Conservation (phyloP, 805 yeast genomes). For the Myxozyma udenii region DNA sequence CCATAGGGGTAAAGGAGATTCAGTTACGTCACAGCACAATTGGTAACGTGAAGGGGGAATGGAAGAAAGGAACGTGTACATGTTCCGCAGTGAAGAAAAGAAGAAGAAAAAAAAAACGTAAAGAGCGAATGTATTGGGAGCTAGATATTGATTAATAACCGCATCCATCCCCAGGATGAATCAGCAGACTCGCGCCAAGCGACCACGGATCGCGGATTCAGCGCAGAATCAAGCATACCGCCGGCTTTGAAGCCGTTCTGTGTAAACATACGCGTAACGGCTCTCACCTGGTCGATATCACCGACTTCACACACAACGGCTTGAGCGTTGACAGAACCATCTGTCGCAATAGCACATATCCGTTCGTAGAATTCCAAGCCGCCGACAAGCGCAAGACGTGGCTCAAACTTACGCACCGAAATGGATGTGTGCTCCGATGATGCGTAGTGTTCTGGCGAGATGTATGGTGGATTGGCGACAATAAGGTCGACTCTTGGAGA, state of each 20-base stretch:
- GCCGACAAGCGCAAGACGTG: slow-evolving; percentile 75
- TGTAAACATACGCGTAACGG: slow-evolving; percentile 35
- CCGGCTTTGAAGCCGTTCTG: slow-evolving; percentile 51
- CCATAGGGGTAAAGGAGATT: slow-evolving; percentile 13
- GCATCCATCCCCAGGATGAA: slow-evolving; percentile 19
- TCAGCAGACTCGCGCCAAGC: slow-evolving; percentile 13
- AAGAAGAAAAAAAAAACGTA: no score
- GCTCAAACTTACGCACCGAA: slow-evolving; percentile 74
- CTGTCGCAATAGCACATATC: slow-evolving; percentile 48
- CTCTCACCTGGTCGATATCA: slow-evolving; percentile 51
- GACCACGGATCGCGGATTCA: slow-evolving; percentile 13
- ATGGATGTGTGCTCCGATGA: slow-evolving; percentile 44
- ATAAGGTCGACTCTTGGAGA: slow-evolving; percentile 47
- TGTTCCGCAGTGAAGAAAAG: no score
- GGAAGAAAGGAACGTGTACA: no score
- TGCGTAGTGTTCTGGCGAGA: slow-evolving; percentile 49
- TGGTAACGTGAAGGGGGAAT: slow-evolving; percentile 28
- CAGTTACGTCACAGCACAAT: slow-evolving; percentile 23
- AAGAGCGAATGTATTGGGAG: not conserved
- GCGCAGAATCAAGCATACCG: slow-evolving; percentile 49
- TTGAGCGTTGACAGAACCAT: slow-evolving; percentile 39
- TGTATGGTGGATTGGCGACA: slow-evolving; percentile 90
- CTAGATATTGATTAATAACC: not conserved
- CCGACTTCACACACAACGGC: slow-evolving; percentile 82
- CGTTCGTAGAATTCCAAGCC: slow-evolving; percentile 65